Evolutionary conservation across 345 rosid species (phyloP).

Genomic region (Raphanus sativus): DNA sequence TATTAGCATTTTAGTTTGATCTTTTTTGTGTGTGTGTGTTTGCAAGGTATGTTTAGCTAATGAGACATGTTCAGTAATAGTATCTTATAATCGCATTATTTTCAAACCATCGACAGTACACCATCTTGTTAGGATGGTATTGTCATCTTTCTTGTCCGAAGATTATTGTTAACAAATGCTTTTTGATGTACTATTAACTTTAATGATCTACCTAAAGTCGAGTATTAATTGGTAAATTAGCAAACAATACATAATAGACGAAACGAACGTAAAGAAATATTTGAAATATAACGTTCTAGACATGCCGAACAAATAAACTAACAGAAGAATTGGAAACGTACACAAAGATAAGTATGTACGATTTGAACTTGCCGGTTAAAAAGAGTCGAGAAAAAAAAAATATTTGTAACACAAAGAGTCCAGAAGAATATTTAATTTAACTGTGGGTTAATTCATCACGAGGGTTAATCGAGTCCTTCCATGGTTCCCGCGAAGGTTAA

Average conservation of each 20-base stretch:
- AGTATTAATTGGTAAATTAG: neutral
- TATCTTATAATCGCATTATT: neutral
- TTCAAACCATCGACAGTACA: neutral
- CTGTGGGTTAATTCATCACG: neutral
- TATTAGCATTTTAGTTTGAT: neutral
- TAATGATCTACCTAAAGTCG: neutral
- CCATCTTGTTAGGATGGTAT: neutral
- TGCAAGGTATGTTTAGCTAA: neutral
- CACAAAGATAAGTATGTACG: neutral
- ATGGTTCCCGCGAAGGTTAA: slow-evolving; percentile 4
- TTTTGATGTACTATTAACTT: neutral
- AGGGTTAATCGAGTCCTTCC: neutral
- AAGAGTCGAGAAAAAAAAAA: neutral
- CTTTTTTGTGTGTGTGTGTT: neutral
- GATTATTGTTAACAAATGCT: neutral
- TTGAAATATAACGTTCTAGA: neutral
- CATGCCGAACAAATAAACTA: neutral
- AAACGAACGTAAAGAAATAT: neutral
- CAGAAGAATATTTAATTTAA: neutral
- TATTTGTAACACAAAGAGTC: neutral
- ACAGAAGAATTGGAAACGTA: neutral
- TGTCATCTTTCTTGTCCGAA: neutral
- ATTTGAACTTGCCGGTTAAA: neutral
- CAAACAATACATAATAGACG: neutral
- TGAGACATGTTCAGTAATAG: neutral